Conservation (phyloP, 345 rosid genomes). For the Passiflora organensis region DNA sequence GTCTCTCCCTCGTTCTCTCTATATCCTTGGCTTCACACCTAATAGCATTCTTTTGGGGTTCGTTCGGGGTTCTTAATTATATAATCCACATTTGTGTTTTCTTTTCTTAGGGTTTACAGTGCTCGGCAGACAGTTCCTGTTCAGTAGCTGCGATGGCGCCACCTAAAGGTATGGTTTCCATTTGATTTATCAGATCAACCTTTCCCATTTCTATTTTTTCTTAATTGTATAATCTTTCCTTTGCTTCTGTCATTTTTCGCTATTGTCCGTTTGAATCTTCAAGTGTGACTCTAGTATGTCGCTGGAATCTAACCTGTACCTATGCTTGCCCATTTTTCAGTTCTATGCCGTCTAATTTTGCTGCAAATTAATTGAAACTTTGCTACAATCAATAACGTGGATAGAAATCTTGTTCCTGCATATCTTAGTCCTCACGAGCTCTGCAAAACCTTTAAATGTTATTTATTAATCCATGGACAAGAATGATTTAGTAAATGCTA, state of each 20-base stretch:
- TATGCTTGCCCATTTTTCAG: background rate
- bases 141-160: constrained; percentile 17
- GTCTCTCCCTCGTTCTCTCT: constrained; percentile 4
- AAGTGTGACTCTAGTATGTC: background rate
- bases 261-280: background rate
- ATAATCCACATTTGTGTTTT: background rate
- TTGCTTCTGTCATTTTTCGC: background rate
- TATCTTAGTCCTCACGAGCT: no score
- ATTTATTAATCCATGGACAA: no score
- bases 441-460: no score
- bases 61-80: background rate
- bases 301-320: background rate
- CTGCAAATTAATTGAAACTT: no score
- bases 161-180: constrained; percentile 15
- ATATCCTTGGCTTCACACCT: no score
- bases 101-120: constrained; percentile 11
- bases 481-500: no score
- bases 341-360: no score
- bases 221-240: background rate
- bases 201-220: background rate
- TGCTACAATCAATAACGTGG: no score
- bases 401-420: no score
- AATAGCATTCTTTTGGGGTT: no score
- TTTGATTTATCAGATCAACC: background rate
- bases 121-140: background rate